These are phyloP conservation scores for Chalciporus pseudorubinellus DNA, from an alignment of 768 basidiomycete species.

Conservation along the genomic window DNA sequence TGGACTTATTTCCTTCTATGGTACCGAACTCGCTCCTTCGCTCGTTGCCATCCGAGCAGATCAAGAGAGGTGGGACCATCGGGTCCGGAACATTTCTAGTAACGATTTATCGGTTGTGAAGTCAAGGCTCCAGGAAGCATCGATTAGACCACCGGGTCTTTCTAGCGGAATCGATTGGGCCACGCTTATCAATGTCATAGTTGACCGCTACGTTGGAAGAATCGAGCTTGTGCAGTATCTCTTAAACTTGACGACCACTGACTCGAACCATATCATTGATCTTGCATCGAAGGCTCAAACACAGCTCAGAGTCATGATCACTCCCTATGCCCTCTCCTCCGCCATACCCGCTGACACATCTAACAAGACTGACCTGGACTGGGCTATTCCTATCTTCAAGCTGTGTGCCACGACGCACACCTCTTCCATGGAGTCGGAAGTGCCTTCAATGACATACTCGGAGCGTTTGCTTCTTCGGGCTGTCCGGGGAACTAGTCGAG, in stretches of 20 bases:
- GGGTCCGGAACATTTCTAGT: not conserved
- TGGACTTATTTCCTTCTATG: constrained; percentile 18
- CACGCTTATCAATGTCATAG: constrained; percentile 34
- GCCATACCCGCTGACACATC: not conserved
- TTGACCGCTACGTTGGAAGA: constrained; percentile 40
- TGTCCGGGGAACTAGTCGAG: constrained; percentile 33
- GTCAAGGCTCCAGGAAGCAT: not conserved
- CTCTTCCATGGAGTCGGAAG: not conserved
- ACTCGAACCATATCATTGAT: constrained; percentile 9
- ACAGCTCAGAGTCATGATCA: constrained; percentile 26
- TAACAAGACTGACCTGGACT: not conserved
- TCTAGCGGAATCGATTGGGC: constrained; percentile 42
- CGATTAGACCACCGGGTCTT: not conserved
- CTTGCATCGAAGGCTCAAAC: not conserved
- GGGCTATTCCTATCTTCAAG: constrained; percentile 16
- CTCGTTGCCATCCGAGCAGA: no score
- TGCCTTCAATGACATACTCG: constrained; percentile 9
- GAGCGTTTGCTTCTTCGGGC: constrained; percentile 24
- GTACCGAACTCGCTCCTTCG: constrained; percentile 1
- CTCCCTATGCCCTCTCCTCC: constrained; percentile 5
- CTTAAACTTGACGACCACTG: constrained; percentile 24
- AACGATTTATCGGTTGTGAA: constrained; percentile 2
- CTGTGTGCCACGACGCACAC: not conserved
- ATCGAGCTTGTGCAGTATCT: constrained; percentile 30
- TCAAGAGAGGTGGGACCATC: no score